Conservation (phyloP, 2,329 filamentous ascomycete species). For the Trichoderma brevicompactum region DNA sequence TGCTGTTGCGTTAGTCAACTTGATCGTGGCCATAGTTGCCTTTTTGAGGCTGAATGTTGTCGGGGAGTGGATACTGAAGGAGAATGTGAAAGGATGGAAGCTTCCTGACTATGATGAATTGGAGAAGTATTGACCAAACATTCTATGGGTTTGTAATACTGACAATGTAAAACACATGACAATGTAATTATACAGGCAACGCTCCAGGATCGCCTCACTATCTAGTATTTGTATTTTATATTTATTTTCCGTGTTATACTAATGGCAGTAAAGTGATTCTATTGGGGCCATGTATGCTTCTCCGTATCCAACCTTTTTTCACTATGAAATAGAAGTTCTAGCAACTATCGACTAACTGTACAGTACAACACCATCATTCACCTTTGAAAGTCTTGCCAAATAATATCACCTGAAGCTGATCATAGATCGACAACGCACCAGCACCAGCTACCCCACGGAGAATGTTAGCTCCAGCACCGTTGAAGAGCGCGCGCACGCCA, state of each 20-base stretch:
- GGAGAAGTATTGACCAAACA: not conserved
- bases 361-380: constrained; percentile 10
- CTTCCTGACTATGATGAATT: not conserved
- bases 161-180: not conserved
- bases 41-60: constrained; percentile 1
- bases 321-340: not conserved
- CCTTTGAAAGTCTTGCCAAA: constrained; percentile 8
- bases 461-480: constrained; percentile 5
- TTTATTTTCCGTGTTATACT: not conserved
- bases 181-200: not conserved
- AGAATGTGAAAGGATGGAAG: constrained; percentile 7
- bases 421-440: constrained; percentile 15
- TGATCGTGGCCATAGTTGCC: not conserved
- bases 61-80: not conserved
- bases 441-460: constrained; percentile 8
- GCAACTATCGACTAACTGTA: not conserved
- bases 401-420: not conserved
- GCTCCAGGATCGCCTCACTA: accelerated
- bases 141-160: not conserved
- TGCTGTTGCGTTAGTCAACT: constrained; percentile 5
- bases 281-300: not conserved
- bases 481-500: constrained; percentile 1
- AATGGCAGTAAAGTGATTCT: accelerated
- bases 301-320: not conserved
- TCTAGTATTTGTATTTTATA: not conserved